phyloP scores from a whole-genome alignment of 768 basidiomycete species.

The Lactifluus subvellereus region DNA sequence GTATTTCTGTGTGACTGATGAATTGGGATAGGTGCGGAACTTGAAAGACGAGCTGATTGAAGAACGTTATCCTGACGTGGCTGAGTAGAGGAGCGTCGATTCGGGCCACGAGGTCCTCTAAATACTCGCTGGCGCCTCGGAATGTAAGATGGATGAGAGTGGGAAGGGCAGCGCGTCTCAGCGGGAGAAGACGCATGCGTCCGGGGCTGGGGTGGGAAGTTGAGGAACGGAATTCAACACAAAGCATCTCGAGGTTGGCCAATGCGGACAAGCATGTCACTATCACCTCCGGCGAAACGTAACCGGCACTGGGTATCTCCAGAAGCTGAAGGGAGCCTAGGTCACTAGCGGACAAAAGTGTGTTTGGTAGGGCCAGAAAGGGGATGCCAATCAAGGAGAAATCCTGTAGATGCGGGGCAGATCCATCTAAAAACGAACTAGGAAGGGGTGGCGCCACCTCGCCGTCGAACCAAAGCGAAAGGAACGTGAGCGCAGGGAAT shows the following conservation, averaged over 20 bases:
- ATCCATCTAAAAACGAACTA: background rate
- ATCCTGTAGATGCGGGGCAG: background rate
- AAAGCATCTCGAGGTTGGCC: background rate
- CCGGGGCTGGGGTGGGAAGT: too few relatives aligned
- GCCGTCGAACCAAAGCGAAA: background rate
- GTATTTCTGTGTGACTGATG: background rate
- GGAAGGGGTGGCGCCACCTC: background rate
- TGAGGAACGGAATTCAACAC: background rate
- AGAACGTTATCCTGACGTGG: background rate
- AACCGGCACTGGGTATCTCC: background rate
- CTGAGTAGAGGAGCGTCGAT: background rate
- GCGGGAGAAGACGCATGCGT: too few relatives aligned
- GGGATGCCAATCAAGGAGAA: background rate
- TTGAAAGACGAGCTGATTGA: background rate
- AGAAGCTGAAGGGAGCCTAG: constrained; percentile 3
- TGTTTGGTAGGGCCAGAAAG: background rate
- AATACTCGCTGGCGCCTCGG: background rate
- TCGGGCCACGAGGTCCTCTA: background rate
- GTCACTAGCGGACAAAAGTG: background rate
- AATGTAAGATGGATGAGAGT: too few relatives aligned
- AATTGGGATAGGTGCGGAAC: background rate
- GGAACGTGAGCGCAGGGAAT: background rate
- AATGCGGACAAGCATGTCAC: background rate
- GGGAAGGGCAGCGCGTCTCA: too few relatives aligned
- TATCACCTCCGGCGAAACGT: background rate